phyloP scores from a whole-genome alignment of 495 filamentous ascomycete species.

The Talaromyces liani region DNA sequence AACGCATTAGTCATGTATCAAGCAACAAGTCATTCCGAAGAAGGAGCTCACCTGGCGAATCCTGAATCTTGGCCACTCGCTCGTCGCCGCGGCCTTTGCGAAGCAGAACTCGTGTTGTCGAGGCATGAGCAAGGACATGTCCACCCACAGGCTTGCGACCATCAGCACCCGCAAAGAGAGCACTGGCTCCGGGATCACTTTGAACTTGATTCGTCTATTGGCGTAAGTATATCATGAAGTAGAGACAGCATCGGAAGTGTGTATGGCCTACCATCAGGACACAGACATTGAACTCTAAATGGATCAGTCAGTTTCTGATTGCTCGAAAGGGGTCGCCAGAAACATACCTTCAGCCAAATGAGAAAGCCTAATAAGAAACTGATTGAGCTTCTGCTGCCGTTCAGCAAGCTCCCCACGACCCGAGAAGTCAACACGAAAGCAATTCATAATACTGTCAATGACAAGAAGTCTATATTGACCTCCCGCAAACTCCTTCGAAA shows the following conservation, averaged over 20 bases:
- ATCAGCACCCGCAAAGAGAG: constrained; percentile 72
- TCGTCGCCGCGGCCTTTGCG: constrained; percentile 75
- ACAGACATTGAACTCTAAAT: constrained; percentile 68
- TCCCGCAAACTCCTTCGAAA: constrained; percentile 57
- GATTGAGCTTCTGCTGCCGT: constrained; percentile 67
- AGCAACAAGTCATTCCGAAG: not conserved
- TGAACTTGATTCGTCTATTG: constrained; percentile 72
- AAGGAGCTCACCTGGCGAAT: constrained; percentile 55
- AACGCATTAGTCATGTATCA: not conserved
- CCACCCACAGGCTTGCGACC: constrained; percentile 70
- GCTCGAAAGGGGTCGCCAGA: not conserved
- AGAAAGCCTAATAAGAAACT: constrained; percentile 60
- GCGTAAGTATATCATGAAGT: not conserved
- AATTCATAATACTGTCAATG: constrained; percentile 74
- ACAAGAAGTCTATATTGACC: constrained; percentile 67
- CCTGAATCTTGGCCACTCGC: constrained; percentile 72
- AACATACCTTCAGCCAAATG: constrained; percentile 64
- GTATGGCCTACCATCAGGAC: constrained; percentile 54
- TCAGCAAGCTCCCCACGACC: constrained; percentile 72
- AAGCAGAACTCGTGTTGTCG: constrained; percentile 64
- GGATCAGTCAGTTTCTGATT: not conserved
- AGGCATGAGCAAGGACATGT: constrained; percentile 75
- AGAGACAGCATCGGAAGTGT: not conserved
- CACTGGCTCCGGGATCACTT: constrained; percentile 71
- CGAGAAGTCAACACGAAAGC: constrained; percentile 67